phyloP scores from a whole-genome alignment of 2,329 filamentous ascomycete species.

The Trichophyton mentagrophytes region DNA sequence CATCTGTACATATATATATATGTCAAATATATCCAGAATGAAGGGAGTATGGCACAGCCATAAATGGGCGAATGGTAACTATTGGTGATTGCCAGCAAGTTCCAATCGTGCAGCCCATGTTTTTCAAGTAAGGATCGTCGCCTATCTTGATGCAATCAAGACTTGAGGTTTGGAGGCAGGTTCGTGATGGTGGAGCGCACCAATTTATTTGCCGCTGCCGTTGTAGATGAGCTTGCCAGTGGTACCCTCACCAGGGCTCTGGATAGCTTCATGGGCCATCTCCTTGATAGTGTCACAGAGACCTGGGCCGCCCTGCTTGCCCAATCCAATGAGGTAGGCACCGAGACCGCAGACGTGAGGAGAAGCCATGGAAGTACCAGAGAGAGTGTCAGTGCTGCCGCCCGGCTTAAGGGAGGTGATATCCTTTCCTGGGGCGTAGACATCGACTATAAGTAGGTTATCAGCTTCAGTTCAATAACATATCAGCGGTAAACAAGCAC shows the following conservation, averaged over 20 bases:
- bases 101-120: neutral
- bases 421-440: slow-evolving; percentile 45
- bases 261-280: slow-evolving; percentile 32
- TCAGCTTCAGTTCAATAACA: neutral
- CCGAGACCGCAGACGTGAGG: slow-evolving; percentile 42
- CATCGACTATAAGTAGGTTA: slow-evolving; percentile 30
- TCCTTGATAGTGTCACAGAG: slow-evolving; percentile 40
- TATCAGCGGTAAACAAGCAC: neutral
- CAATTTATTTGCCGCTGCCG: slow-evolving; percentile 7
- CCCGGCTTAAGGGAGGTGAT: slow-evolving; percentile 39
- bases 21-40: neutral
- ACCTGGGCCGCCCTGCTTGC: slow-evolving; percentile 34
- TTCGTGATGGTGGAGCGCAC: neutral
- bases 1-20: neutral
- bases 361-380: slow-evolving; percentile 26
- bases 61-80: neutral
- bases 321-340: slow-evolving; percentile 40
- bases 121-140: neutral
- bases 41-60: neutral
- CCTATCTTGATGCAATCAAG: neutral
- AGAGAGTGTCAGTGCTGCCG: slow-evolving; percentile 34
- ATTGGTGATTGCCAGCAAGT: neutral
- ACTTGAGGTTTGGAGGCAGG: neutral
- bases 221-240: slow-evolving; percentile 21
- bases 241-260: slow-evolving; percentile 15